A percentile compares a stretch with the other conserved stretches of the same genome.
These are phyloP conservation scores for Solanum peruvianum DNA, from an alignment of 257 asterid genomes.

Conservation along the genomic window DNA sequence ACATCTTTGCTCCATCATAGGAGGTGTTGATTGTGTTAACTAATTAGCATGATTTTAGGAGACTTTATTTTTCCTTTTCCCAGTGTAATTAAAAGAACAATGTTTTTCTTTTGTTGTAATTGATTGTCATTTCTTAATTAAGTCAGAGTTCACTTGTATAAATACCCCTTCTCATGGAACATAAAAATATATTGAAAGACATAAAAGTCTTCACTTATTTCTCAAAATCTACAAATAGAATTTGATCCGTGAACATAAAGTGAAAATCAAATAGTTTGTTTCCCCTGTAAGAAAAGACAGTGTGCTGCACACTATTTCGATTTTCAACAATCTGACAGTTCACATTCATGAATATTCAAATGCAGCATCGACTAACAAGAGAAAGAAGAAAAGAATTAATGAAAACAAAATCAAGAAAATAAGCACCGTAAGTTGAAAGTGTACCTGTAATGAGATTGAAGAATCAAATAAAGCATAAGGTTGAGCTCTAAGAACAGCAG, in stretches of 20 bases:
- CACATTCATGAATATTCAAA: neutral
- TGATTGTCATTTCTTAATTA: neutral
- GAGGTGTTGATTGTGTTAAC: neutral
- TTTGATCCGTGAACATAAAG: neutral
- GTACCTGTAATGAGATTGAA: slow-evolving; percentile 76
- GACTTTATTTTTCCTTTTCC: neutral
- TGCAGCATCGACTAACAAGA: neutral
- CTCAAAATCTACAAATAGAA: neutral
- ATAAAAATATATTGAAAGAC: neutral
- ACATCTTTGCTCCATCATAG: neutral
- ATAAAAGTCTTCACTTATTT: neutral
- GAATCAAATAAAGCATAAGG: slow-evolving; percentile 71
- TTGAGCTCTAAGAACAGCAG: slow-evolving; percentile 51
- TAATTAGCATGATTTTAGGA: neutral
- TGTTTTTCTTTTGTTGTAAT: neutral
- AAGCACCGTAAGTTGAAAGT: neutral
- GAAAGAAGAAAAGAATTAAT: neutral
- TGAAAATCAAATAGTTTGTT: neutral
- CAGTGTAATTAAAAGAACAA: neutral
- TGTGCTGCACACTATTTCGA: neutral
- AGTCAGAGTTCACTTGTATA: neutral
- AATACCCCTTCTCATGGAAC: neutral
- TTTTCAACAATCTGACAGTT: neutral
- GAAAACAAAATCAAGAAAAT: neutral
- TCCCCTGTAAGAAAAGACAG: neutral